Evolutionary conservation across 1,284 basidiomycete species (phyloP).

Genomic region (Ustilago shanxiensis): DNA sequence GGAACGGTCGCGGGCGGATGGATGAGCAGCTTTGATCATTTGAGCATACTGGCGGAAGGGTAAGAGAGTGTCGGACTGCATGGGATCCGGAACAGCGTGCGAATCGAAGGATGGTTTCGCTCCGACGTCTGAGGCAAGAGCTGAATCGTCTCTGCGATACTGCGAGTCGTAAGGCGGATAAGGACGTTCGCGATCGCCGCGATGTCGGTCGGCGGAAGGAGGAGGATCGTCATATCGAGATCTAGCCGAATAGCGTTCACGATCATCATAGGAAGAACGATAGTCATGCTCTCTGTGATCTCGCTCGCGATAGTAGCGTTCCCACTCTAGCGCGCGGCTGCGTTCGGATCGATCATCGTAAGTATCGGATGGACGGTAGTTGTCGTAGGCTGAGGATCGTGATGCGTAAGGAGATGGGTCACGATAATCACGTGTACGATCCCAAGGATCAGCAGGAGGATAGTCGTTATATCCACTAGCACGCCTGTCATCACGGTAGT

Average conservation of each 20-base stretch:
- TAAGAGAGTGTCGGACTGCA: slow-evolving; percentile 52
- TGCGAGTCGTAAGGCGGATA: slow-evolving; percentile 30
- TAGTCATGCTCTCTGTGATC: slow-evolving; percentile 37
- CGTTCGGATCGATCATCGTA: slow-evolving; percentile 46
- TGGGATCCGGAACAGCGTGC: slow-evolving; percentile 35
- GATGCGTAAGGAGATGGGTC: slow-evolving; percentile 31
- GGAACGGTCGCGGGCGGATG: slow-evolving; percentile 46
- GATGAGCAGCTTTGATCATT: slow-evolving; percentile 50
- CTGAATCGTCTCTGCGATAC: slow-evolving; percentile 29
- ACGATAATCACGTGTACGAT: slow-evolving; percentile 46
- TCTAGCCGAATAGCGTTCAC: slow-evolving; percentile 44
- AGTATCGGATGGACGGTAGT: slow-evolving; percentile 32
- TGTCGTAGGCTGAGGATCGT: slow-evolving; percentile 36
- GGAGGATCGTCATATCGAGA: slow-evolving; percentile 39
- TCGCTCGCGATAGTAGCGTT: slow-evolving; percentile 49
- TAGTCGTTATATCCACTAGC: slow-evolving; percentile 36
- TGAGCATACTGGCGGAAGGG: slow-evolving; percentile 57
- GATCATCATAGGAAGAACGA: slow-evolving; percentile 30
- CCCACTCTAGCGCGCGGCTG: slow-evolving; percentile 41
- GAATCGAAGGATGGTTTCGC: slow-evolving; percentile 16
- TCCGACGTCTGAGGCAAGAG: slow-evolving; percentile 10
- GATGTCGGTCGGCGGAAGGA: slow-evolving; percentile 21
- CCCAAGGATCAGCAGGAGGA: slow-evolving; percentile 41
- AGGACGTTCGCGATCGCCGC: slow-evolving; percentile 26
- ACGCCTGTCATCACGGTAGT: slow-evolving; percentile 39